Evolutionary conservation across 306 rosid species (phyloP).

Genomic region (Sicyos baderoa): DNA sequence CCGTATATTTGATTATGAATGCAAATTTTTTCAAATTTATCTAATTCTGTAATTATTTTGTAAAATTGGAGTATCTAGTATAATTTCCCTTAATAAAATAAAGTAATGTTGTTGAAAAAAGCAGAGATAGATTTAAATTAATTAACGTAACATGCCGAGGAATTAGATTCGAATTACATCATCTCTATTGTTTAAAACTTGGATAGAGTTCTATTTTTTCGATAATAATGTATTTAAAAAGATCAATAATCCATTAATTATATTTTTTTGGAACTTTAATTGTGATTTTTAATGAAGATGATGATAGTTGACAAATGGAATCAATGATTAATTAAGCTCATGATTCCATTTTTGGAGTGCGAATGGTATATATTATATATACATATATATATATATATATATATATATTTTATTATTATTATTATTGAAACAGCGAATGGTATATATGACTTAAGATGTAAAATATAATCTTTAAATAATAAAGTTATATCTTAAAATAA

Average conservation of each 20-base stretch:
- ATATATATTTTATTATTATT: too few relatives aligned
- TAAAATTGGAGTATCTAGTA: too few relatives aligned
- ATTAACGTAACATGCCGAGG: not conserved
- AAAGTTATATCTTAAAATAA: not conserved
- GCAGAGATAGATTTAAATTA: not conserved
- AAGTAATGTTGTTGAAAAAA: not conserved
- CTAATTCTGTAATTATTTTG: too few relatives aligned
- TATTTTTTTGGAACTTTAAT: not conserved
- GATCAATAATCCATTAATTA: not conserved
- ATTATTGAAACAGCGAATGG: too few relatives aligned
- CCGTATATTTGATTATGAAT: too few relatives aligned
- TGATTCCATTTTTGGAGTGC: not conserved
- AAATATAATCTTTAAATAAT: not conserved
- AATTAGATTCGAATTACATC: slow-evolving; percentile 12
- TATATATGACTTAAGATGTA: not conserved
- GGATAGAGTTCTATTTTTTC: not conserved
- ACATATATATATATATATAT: too few relatives aligned
- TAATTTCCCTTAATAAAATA: too few relatives aligned
- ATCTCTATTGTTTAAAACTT: not conserved
- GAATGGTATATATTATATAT: not conserved
- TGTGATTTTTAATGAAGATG: not conserved
- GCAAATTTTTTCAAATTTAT: too few relatives aligned
- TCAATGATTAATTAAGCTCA: not conserved
- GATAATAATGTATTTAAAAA: not conserved
- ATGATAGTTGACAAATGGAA: not conserved